Base-by-base conservation (phyloP, 768 basidiomycete genomes). In the Termitomyces sp. region DNA sequence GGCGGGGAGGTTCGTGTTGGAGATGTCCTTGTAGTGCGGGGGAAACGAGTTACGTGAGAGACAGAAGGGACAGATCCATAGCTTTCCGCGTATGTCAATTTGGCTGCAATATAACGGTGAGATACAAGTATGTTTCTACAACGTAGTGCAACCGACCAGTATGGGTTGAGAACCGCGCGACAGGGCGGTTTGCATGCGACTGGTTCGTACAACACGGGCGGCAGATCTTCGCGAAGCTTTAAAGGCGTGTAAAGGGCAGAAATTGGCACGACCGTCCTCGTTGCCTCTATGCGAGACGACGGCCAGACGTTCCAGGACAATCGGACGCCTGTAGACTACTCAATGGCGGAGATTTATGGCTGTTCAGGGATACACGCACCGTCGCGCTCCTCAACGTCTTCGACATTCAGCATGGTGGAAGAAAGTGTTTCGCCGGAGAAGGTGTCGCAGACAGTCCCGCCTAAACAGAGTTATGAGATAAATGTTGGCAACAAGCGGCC, bases 51-150 rank as follows among this genome's bases (percentile, higher is more conserved):
- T 99, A 60, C 97, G 89, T 37, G 91, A 88, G 54, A 99, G 81
- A 76, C 97, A 99, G 79, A 99, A 98, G 4, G 97, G 97, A 69
- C 97, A 99, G 65, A 98, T 99, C 97, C 97, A 99, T 55, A 99
- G 85, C 75, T 98, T 98, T 66, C 91, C 96, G 67, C 97, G 86
- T 63, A 98, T 93, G 76, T 98, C 97, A 68, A 99, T 95, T 80
- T 98, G 96, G 72, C 97, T 98, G 70, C 24, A 68, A 55, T n/a
- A 18, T 13, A n/a, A 18, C 24, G 11, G 18, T 54, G 24, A 54
- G 39, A 54, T 31, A 39, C 12, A 13, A 57, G 46, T 54, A 41
- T 51, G 48, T 30, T 13, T 27, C 27, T 7, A n/a, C 53, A 45
- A 61, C 49, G 39, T 58, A 50, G 57, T 44, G 52, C 36, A 13